Percentiles rank a stretch among this genome's conserved stretches.
phyloP scores from a whole-genome alignment of 306 rosid genomes.

The Casuarina equisetifolia region DNA sequence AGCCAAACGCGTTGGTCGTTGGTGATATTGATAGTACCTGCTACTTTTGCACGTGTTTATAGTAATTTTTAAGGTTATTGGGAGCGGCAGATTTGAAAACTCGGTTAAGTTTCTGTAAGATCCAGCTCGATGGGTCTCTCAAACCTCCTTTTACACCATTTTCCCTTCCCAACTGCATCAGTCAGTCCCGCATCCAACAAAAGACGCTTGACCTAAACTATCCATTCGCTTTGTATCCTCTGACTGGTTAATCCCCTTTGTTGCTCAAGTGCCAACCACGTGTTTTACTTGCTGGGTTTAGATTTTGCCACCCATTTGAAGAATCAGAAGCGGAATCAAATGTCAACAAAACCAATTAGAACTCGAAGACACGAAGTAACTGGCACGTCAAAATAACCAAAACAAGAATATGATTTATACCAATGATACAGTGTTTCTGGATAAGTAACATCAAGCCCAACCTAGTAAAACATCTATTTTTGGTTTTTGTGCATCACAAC shows the following conservation, averaged over 20 bases:
- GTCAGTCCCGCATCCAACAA: slow-evolving; percentile 15
- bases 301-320: slow-evolving; percentile 44
- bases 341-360: slow-evolving; percentile 17
- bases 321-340: slow-evolving; percentile 13
- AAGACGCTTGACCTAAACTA: slow-evolving; percentile 21
- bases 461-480: background rate
- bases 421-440: slow-evolving; percentile 13
- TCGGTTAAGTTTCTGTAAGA: slow-evolving; percentile 3
- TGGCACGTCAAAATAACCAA: slow-evolving; percentile 7
- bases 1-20: too few species aligned
- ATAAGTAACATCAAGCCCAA: background rate
- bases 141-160: slow-evolving; percentile 10
- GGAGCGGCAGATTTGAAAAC: background rate
- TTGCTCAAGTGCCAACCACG: slow-evolving; percentile 14
- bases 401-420: background rate
- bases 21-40: too few species aligned
- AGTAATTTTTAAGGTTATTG: too few species aligned
- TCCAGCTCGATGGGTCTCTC: slow-evolving; percentile 20
- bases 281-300: slow-evolving; percentile 30
- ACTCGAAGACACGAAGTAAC: background rate
- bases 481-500: background rate
- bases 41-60: too few species aligned
- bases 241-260: background rate
- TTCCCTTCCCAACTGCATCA: slow-evolving; percentile 17
- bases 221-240: slow-evolving; percentile 20